Base-by-base conservation (phyloP, 768 basidiomycete genomes). In the Rhodotorula toruloides region DNA sequence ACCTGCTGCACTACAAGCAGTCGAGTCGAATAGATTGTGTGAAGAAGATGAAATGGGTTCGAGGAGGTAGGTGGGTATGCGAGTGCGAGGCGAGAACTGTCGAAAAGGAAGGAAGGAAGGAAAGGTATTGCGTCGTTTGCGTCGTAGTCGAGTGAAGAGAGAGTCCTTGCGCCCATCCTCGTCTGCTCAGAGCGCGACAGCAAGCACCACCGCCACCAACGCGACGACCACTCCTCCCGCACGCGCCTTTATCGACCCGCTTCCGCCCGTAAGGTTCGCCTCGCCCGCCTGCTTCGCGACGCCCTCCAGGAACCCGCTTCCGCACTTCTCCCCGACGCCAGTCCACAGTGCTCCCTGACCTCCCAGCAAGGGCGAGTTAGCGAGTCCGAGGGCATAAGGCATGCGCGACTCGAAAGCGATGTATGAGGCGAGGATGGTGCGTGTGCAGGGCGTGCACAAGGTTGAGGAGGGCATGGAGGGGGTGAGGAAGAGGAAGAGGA, bases 401-500 rank as follows among this genome's bases (percentile, higher is more conserved):
- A 80, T 78, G 61, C 77, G 76, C 47, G 84, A 83, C 79, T 92
- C 89, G 77, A 84, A 93, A 62, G 80, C 77, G 77, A 90, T 85
- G 82, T 89, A 99, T 14, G 85, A 71, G 3, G 84, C 83, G 71
- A 98, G 76, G 75, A 92, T 80, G 68, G 82, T 83, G 76, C 87
- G 84, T 19, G 89, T 85, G 85, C 94, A 98, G 21, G 85, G 72
- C 4, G 82, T 85, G 85, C 94, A 97, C 49, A 96, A 86, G 31
- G 77, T 58, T 34, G 77, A 72, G n/a, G 80, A 77, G 34, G 82
- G 43, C 75, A 83, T 78, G 66, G 73, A 67, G 50, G 87, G 80
- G 36, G 81, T 76, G 75, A 89, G 82, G 85, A 88, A 85, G 71
- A 97, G 81, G 87, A 90, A 96, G 42, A 84, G 80, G 60, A 96